Evolutionary conservation across 176 grass and related monocot species (phyloP), one percentile per base, ranked within the genome.

Genomic region (Hordeum marinum): DNA sequence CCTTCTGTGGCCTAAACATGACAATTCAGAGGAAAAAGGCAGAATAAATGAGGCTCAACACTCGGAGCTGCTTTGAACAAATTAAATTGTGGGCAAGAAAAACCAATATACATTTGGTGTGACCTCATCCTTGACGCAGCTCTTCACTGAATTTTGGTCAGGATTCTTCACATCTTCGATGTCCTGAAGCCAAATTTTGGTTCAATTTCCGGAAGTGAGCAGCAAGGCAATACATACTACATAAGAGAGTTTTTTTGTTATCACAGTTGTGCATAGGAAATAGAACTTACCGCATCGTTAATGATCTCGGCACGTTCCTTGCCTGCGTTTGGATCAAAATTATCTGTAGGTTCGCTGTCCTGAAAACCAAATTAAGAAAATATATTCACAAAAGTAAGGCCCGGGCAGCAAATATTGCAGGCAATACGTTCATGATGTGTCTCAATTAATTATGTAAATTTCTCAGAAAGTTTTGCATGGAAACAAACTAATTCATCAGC

Each of bases 401-500:
- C 63, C 2, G 0, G 17, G 48, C 2, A 25, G 66, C 36, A 74
- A 69, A 77, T 21, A 58, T 31, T 12, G 21, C 23, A 57, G n/a
- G 4, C 0, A 73, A 80, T 52, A 79, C 37, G 48, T 10, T 8
- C 27, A 70, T 77, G 50, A 37, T 4, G 37, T 10, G 20, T 52
- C 50, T 6, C 21, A 18, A 17, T 55, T 63, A 4, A 18, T 34
- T 34, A 34, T 75, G 9, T 10, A 89, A 61, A 32, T 35, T n/a
- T 39, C 14, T 63, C 10, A 25, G 57, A 6, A 78, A 1, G 0
- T 37, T 66, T 42, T 9, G 24, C 11, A 63, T 14, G 79, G 72
- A 77, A 78, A 90, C 88, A 59, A 1, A 90, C 68, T 66, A 31
- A 75, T 75, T 32, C 75, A 52, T 57, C 29, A 3, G 4, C 10